Conservation (phyloP, 1,139 yeast species). For the Debaryomycetaceae sp. region DNA sequence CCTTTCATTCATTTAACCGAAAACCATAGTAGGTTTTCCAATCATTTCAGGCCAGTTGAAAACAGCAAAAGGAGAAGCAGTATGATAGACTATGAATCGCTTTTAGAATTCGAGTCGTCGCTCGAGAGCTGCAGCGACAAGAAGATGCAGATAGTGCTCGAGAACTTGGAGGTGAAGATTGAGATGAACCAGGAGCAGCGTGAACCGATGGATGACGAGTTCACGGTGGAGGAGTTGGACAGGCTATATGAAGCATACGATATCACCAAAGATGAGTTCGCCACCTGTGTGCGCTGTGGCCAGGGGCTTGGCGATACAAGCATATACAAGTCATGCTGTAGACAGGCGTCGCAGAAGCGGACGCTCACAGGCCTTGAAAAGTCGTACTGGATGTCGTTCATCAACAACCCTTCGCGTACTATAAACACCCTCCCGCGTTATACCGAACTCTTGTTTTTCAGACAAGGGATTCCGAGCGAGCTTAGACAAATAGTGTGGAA, state of each 20-base stretch:
- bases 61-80: background rate
- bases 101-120: slow-evolving; percentile 44
- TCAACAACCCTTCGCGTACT: slow-evolving; percentile 44
- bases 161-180: slow-evolving; percentile 31
- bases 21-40: background rate
- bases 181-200: slow-evolving; percentile 12
- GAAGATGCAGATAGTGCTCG: slow-evolving; percentile 23
- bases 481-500: slow-evolving; percentile 37
- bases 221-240: slow-evolving; percentile 12
- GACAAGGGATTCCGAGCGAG: slow-evolving; percentile 41
- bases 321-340: slow-evolving; percentile 19
- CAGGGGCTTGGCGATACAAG: slow-evolving; percentile 10
- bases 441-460: slow-evolving; percentile 38
- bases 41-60: background rate
- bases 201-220: slow-evolving; percentile 4
- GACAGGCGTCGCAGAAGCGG: slow-evolving; percentile 9
- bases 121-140: slow-evolving; percentile 20
- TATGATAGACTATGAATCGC: slow-evolving; percentile 29
- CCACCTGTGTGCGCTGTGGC: slow-evolving; percentile 32
- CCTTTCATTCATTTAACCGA: background rate
- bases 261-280: slow-evolving; percentile 31
- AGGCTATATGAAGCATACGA: slow-evolving; percentile 18
- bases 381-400: slow-evolving; percentile 44
- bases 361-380: slow-evolving; percentile 29
- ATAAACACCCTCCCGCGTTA: slow-evolving; percentile 46